phyloP scores from a whole-genome alignment of 2,329 filamentous ascomycete species.

The Ceratocystis colombiana region DNA sequence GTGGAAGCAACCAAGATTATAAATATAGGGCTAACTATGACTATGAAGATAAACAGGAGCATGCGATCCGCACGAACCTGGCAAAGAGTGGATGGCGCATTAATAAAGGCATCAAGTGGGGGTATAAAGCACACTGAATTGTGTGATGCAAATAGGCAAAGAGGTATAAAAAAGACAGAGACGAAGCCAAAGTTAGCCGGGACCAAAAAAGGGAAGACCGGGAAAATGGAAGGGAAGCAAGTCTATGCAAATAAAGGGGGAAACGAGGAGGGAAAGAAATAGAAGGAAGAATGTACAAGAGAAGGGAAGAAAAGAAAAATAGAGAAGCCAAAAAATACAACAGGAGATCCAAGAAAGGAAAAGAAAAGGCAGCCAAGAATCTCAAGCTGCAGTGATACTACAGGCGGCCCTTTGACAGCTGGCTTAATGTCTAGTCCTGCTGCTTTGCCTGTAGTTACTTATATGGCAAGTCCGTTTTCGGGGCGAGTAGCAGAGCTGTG shows the following conservation, averaged over 20 bases:
- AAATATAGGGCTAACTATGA: conserved; percentile 12
- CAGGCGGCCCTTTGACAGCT: no score
- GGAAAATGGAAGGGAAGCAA: neutral
- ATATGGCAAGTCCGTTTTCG: no score
- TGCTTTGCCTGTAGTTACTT: no score
- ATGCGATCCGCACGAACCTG: neutral
- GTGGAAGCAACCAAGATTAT: conserved; percentile 6
- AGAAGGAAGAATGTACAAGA: neutral
- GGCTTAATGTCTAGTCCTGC: no score
- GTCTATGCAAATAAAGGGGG: neutral
- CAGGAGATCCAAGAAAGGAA: conserved; percentile 22
- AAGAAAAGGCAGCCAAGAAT: conserved; percentile 2
- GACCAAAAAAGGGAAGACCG: neutral
- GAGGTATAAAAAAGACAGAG: neutral
- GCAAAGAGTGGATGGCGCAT: neutral
- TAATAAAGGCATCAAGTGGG: neutral
- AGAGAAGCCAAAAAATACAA: neutral
- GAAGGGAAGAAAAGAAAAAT: conserved; percentile 6
- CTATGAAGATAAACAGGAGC: conserved; percentile 8
- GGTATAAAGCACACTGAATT: neutral
- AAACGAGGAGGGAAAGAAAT: neutral
- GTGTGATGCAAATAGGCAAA: neutral
- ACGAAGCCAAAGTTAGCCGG: neutral
- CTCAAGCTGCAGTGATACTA: neutral
- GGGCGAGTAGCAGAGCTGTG: no score